Conservation (phyloP, 139 green algal genomes). For the Chlamydomonas sp. region DNA sequence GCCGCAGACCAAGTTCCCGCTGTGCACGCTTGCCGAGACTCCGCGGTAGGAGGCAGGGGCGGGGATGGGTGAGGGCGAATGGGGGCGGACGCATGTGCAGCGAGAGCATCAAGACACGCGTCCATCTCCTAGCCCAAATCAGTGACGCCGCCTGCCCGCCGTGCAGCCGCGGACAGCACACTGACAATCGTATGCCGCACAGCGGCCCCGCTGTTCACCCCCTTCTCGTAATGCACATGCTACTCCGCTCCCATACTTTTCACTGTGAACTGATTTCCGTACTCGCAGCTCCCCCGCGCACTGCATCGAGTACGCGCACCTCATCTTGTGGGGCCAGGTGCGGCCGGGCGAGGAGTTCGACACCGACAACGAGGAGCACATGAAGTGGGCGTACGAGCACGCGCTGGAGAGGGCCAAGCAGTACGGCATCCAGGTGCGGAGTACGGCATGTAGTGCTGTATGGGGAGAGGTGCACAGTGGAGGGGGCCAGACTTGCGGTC, state of each 20-base stretch:
- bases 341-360: constrained; percentile 91
- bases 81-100: not conserved
- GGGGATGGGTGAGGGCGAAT: not conserved
- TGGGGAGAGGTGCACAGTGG: not conserved
- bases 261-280: too few species aligned
- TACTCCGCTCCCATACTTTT: too few species aligned
- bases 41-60: constrained; percentile 62
- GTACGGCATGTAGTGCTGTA: not conserved
- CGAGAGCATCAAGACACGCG: not conserved
- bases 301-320: constrained; percentile 98
- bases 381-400: constrained; percentile 94
- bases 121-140: not conserved
- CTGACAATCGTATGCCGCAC: too few species aligned
- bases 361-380: constrained; percentile 94
- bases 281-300: constrained; percentile 85
- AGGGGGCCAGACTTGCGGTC: not conserved
- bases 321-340: constrained; percentile 94
- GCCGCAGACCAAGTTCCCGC: constrained; percentile 95
- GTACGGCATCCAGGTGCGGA: constrained; percentile 88
- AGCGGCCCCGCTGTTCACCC: too few species aligned
- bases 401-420: constrained; percentile 80
- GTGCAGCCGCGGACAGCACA: too few species aligned
- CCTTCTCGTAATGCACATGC: too few species aligned
- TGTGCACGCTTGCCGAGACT: constrained; percentile 97
- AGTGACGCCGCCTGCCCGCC: too few species aligned